These are phyloP conservation scores for Alternaria dauci DNA, from an alignment of 2,329 filamentous ascomycete species.

Conservation along the genomic window DNA sequence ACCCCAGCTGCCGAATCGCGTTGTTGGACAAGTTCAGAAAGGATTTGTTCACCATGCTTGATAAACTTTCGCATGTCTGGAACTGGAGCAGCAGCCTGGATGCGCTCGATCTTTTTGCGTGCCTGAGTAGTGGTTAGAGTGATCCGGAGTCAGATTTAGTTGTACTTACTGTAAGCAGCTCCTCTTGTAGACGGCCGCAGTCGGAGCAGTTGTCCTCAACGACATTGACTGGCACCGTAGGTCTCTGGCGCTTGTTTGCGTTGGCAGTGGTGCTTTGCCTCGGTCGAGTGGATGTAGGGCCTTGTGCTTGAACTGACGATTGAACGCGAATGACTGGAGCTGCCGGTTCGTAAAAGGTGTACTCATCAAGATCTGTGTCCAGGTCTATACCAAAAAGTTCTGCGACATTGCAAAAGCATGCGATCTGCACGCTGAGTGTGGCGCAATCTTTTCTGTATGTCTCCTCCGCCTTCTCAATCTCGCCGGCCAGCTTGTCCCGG, in stretches of 20 bases:
- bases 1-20: not conserved
- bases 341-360: not conserved
- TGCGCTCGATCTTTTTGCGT: not conserved
- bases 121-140: not conserved
- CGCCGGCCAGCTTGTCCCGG: not conserved
- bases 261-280: not conserved
- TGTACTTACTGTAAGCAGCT: not conserved
- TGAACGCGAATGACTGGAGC: not conserved
- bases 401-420: not conserved
- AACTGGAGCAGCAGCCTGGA: not conserved
- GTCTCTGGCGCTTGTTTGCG: accelerated
- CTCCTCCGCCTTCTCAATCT: not conserved
- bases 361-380: not conserved
- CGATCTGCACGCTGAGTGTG: not conserved
- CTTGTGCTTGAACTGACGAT: not conserved
- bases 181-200: not conserved
- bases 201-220: not conserved
- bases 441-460: not conserved
- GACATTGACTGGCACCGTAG: not conserved
- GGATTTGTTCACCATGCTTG: not conserved
- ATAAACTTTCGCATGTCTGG: not conserved
- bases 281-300: not conserved
- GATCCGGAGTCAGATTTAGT: not conserved
- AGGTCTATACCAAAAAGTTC: not conserved
- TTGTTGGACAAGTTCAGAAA: not conserved